Evolutionary conservation across 768 basidiomycete species (phyloP), one percentile per base, ranked within the genome.

Genomic region (Lactifluus piperatus): DNA sequence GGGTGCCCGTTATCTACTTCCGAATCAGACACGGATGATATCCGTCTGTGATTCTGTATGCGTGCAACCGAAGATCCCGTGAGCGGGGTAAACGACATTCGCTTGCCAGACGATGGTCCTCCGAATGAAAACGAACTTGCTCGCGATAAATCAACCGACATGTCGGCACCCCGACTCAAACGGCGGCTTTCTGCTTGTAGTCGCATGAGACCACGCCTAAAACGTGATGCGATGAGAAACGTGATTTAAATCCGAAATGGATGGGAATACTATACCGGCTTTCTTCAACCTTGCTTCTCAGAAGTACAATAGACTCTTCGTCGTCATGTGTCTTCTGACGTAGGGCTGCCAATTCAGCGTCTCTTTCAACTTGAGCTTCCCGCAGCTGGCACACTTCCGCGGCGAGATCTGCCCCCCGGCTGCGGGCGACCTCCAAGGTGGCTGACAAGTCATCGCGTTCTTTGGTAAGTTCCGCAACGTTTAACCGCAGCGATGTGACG

Each of bases 211-310:
- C 88, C 91, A 46, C 90, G 86, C 65, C 90, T 90, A 68, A 34
- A 16, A n/a, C 24, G 43, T 24, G 13, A 18, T 27, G 36, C 32
- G 65, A 57, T 54, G 37, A 62, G 56, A 62, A n/a, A 41, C 48
- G 29, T 39, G 34, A 32, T 36, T 26, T 18, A 44, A 22, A 30
- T 39, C 34, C n/a, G n/a, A 18, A 51, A 36, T 16, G 5, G 43
- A 51, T 32, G 56, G 26, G 22, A 13, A 16, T 10, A 68, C 80
- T 11, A 22, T 65, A 88, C 89, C 90, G 80, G 77, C 88, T 90
- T 71, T 92, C 90, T 66, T 92, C 90, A 3, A 92, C 88, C 69
- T 91, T 92, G n/a, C 81, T 77, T 36, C 91, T 80, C 51, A 93
- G 74, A 71, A 92, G 72, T 3, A 75, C 71, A 49, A 93, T 88